Percentiles rank a stretch among this genome's conserved stretches.
Conservation (phyloP, 495 filamentous ascomycete genomes). For the Xylaria longipes region DNA sequence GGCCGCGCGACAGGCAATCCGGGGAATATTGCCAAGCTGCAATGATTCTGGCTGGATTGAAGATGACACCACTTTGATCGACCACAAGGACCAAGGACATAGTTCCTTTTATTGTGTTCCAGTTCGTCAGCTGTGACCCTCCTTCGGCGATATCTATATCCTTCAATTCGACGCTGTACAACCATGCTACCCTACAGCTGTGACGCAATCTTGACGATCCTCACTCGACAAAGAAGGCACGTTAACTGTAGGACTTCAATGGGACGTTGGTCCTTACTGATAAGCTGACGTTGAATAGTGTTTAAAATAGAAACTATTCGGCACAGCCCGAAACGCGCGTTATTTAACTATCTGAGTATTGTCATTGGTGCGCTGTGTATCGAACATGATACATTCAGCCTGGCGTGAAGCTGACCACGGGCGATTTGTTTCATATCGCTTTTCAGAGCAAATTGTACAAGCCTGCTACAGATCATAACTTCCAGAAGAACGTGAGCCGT, state of each 20-base stretch:
- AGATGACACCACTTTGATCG: conserved; percentile 21
- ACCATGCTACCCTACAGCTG: neutral
- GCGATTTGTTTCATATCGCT: neutral
- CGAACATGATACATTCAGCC: neutral
- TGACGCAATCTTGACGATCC: conserved; percentile 21
- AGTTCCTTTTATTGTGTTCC: neutral
- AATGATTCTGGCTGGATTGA: conserved; percentile 13
- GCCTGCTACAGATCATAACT: neutral
- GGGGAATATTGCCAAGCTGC: conserved; percentile 26
- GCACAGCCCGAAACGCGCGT: neutral
- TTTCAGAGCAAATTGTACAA: neutral
- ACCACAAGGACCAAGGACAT: neutral
- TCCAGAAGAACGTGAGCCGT: neutral
- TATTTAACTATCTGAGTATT: neutral
- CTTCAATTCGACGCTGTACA: conserved; percentile 1
- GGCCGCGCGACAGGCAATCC: conserved; percentile 15
- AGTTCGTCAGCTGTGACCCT: conserved; percentile 2
- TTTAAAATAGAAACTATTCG: neutral
- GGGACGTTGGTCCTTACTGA: neutral
- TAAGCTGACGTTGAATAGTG: conserved; percentile 1
- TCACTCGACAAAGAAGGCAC: neutral
- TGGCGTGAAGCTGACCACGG: neutral
- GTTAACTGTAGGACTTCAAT: neutral
- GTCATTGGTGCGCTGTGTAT: neutral
- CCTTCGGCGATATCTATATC: conserved; percentile 21